Conservation (phyloP, 371 early-diverging fungal genomes). For the Fennellomyces sp. region DNA sequence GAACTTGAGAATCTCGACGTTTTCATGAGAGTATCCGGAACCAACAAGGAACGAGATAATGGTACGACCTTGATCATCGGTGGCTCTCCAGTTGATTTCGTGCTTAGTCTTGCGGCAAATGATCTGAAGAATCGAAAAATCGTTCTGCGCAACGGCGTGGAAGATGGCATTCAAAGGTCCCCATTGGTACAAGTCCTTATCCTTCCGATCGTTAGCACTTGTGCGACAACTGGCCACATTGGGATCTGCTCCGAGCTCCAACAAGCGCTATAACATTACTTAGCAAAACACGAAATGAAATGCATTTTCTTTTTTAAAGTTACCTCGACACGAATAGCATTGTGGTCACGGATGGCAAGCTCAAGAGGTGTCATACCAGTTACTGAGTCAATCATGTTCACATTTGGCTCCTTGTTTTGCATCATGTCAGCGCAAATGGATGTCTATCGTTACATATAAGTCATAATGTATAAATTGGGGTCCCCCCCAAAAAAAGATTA, state of each 20-base stretch:
- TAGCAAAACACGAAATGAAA: background rate
- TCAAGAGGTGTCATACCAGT: slow-evolving; percentile 59
- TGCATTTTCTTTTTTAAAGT: too few relatives aligned
- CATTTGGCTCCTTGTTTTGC: slow-evolving; percentile 18
- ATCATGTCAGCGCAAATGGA: slow-evolving; percentile 1
- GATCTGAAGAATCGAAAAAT: slow-evolving; percentile 16
- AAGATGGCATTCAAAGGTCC: slow-evolving; percentile 39
- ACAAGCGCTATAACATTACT: slow-evolving; percentile 25
- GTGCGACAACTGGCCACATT: slow-evolving; percentile 36
- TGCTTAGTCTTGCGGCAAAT: slow-evolving; percentile 15
- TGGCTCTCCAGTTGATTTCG: slow-evolving; percentile 31
- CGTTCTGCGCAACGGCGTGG: slow-evolving; percentile 43
- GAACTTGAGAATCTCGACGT: slow-evolving; percentile 32
- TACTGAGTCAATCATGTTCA: slow-evolving; percentile 34
- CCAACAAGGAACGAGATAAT: slow-evolving; percentile 36
- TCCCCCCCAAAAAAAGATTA: background rate
- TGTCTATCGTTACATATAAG: background rate
- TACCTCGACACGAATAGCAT: slow-evolving; percentile 36
- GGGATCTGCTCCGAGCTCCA: slow-evolving; percentile 42
- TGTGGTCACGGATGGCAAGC: slow-evolving; percentile 40
- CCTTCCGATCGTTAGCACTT: slow-evolving; percentile 3
- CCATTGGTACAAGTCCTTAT: background rate
- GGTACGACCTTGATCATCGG: slow-evolving; percentile 39
- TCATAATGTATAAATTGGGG: background rate
- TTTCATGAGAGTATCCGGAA: slow-evolving; percentile 38